Percentiles rank a stretch among this genome's conserved stretches.
These are phyloP conservation scores for Auricularia sp. DNA, from an alignment of 768 basidiomycete species.

Conservation along the genomic window DNA sequence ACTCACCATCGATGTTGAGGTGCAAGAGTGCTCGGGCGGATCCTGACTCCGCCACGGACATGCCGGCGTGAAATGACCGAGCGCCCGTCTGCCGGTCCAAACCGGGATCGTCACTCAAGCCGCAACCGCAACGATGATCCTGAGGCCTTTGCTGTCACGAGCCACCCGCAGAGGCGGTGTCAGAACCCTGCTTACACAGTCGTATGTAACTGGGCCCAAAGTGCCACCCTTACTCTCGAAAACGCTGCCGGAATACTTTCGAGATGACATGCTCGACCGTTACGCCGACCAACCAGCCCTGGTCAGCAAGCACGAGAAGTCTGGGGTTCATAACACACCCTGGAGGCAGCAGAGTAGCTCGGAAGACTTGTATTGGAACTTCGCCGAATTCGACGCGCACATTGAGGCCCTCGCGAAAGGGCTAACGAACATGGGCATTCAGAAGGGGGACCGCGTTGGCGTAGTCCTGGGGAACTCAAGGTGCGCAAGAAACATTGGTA, in stretches of 20 bases:
- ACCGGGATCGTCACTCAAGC: background rate
- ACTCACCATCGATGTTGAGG: background rate
- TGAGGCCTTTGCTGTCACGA: too few species aligned
- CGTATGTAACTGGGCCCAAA: slow-evolving; percentile 47
- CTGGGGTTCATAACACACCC: slow-evolving; percentile 54
- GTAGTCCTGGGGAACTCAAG: slow-evolving; percentile 83
- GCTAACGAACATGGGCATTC: slow-evolving; percentile 55
- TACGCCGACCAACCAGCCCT: slow-evolving; percentile 49
- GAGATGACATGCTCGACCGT: slow-evolving; percentile 40
- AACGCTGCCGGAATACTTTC: slow-evolving; percentile 57
- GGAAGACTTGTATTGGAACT: slow-evolving; percentile 62
- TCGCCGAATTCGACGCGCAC: slow-evolving; percentile 55
- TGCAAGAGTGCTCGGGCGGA: background rate
- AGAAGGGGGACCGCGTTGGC: slow-evolving; percentile 66
- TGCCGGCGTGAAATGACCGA: background rate
- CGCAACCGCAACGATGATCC: too few species aligned
- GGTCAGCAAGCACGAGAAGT: slow-evolving; percentile 50
- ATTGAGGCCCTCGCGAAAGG: slow-evolving; percentile 63
- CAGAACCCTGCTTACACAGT: slow-evolving; percentile 29
- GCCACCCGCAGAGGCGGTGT: background rate
- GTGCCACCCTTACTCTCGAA: slow-evolving; percentile 44
- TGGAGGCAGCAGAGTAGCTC: slow-evolving; percentile 37
- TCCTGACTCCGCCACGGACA: background rate
- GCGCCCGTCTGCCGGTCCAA: background rate
- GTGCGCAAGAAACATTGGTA: slow-evolving; percentile 25